Evolutionary conservation across 345 rosid genomes (phyloP), one percentile per base, ranked within the genome.

Genomic region (Syzygium grande): DNA sequence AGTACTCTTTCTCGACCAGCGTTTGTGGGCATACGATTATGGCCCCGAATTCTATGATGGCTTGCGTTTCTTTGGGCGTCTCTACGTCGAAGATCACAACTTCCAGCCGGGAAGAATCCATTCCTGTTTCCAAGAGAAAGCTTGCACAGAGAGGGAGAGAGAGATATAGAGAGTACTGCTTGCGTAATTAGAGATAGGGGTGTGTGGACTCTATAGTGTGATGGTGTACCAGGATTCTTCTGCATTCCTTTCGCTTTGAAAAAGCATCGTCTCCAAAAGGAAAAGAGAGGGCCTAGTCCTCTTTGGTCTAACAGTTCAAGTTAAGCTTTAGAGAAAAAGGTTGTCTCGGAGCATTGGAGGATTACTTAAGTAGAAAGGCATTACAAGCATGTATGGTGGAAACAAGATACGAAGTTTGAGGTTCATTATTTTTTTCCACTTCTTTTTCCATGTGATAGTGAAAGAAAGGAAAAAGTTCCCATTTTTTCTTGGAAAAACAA

Each of bases 21-120:
- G 25, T 84, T 34, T 19, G 53, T 5, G 85, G 85, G 85, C 85
- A 84, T 23, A 84, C 41, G 11, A 84, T 84, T 13, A 52, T 84
- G 85, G 85, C 85, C 53, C 85, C 85, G 25, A 84, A 84, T 43
- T 84, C 85, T n/a, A 84, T 51, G 53, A 84, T 84, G 56, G 85
- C 85, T 52, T 25, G 0, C 19, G 85, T 84, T 54, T n/a, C 85
- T 52, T 7, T 51, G 85, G 51, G 6, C 16, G 85, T n/a, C 56
- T 84, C 85, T 6, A 65, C 4, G 11, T 65, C 78, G 78, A 65
- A 65, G 22, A 65, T 30, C 23, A 65, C 78, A 21, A 65, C 11
- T 16, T 65, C 78, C 7, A 43, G 78, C 78, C 1, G 23, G 16
- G 78, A 65, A 65, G 78, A 65, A 30, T 65, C 78, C 78, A 30